Conservation (phyloP, 2,329 filamentous ascomycete species). For the Paracoccidioides brasiliensis region DNA sequence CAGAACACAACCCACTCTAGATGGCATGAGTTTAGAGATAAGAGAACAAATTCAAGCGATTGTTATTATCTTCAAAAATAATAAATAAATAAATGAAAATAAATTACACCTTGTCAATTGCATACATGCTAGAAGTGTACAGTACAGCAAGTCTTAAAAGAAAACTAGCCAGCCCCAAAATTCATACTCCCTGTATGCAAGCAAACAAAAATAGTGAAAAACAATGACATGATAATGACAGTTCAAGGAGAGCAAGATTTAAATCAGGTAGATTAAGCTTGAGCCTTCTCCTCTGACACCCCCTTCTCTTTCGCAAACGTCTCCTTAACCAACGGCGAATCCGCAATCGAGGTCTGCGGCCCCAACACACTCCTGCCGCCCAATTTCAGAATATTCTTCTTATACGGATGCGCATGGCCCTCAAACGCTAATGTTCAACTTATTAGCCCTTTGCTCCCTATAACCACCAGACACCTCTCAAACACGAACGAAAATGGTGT, state of each 20-base stretch:
- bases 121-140: not conserved
- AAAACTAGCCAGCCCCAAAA: not conserved
- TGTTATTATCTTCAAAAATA: too few species aligned
- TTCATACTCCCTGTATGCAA: slow-evolving; percentile 1
- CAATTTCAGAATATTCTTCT: slow-evolving; percentile 69
- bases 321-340: slow-evolving; percentile 24
- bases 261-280: slow-evolving; percentile 10
- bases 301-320: slow-evolving; percentile 24
- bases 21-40: too few species aligned
- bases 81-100: too few species aligned
- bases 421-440: slow-evolving; percentile 55
- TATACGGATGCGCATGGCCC: slow-evolving; percentile 81
- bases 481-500: not conserved
- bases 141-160: not conserved
- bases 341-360: slow-evolving; percentile 14
- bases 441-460: slow-evolving; percentile 1
- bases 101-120: too few species aligned
- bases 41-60: too few species aligned
- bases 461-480: not conserved
- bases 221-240: slow-evolving; percentile 14
- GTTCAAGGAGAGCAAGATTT: slow-evolving; percentile 11
- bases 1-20: too few species aligned
- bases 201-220: slow-evolving; percentile 17
- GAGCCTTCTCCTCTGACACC: slow-evolving; percentile 2
- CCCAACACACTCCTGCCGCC: slow-evolving; percentile 37